phyloP scores from a whole-genome alignment of 2,329 filamentous ascomycete species.

The Penicillium hordei region DNA sequence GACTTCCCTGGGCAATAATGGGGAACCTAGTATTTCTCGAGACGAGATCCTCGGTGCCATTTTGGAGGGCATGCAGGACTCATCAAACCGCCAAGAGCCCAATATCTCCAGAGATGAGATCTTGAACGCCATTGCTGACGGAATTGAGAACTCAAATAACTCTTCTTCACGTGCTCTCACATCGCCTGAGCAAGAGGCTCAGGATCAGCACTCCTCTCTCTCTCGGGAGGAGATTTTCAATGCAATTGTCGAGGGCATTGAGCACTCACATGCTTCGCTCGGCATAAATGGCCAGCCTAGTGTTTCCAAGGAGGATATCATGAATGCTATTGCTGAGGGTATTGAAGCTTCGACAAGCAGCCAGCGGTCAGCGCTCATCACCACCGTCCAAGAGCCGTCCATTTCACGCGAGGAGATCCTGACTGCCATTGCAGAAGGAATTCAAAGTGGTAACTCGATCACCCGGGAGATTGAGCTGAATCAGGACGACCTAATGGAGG shows the following conservation, averaged over 20 bases:
- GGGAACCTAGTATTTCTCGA: not conserved
- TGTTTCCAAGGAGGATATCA: constrained; percentile 13
- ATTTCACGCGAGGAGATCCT: constrained; percentile 57
- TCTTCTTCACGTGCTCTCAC: constrained; percentile 2
- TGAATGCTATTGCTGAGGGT: constrained; percentile 23
- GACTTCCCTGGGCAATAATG: not conserved
- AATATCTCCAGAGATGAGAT: constrained; percentile 9
- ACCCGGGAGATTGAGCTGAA: constrained; percentile 61
- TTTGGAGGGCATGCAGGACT: constrained; percentile 1
- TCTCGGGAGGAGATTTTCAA: constrained; percentile 9
- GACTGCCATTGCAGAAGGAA: constrained; percentile 59
- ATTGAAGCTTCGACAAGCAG: constrained; percentile 24
- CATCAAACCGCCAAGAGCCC: not conserved
- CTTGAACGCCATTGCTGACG: constrained; percentile 9
- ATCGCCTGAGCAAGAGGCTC: not conserved
- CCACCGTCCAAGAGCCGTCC: constrained; percentile 38
- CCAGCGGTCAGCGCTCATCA: constrained; percentile 38
- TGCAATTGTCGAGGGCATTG: constrained; percentile 7
- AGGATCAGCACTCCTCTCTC: not conserved
- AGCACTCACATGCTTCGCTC: constrained; percentile 3
- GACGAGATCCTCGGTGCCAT: constrained; percentile 6
- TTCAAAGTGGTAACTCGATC: constrained; percentile 49
- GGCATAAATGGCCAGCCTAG: not conserved
- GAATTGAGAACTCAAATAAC: constrained; percentile 5
- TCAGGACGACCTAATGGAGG: constrained; percentile 57